Evolutionary conservation across 176 grass and related monocot species (phyloP), one percentile per base, ranked within the genome.

Genomic region (Phragmites australis): DNA sequence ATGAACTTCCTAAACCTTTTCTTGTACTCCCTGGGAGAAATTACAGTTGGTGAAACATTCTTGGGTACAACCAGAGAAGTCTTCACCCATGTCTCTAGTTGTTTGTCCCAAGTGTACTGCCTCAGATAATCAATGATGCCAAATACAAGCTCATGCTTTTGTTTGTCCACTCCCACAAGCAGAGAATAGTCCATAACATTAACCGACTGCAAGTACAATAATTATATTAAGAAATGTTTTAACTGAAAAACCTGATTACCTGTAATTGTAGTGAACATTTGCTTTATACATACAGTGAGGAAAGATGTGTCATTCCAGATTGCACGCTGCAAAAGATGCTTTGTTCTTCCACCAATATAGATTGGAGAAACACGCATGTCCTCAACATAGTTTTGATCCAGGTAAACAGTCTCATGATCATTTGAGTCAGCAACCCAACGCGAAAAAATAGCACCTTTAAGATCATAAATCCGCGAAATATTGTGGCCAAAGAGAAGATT

Each of bases 271-370:
- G 32, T 2, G 14, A 89, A 74, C 18, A 87, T 44, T 18, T 66
- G 34, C 34, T 75, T 73, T 64, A 86, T 81, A 94, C 91, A 77
- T 94, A 94, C 94, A 70, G 94, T 94, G 44, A 97, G 94, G 55
- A 94, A 97, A 85, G 94, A 57, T 56, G 94, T 94, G 75, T 97
- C 94, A 65, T 97, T 97, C 94, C 94, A 97, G 77, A 97, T 94
- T 84, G 94, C 94, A 10, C 94, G 89, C 71, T 97, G 94, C 68
- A 97, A 77, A 50, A 97, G 89, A 83, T 97, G 91, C 23, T 97
- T 97, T 29, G 85, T 97, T 87, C 87, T 92, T 66, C 92, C 95
- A 70, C 95, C 92, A 63, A 97, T 87, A 83, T 97, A 97, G 74
- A 97, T 92, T 48, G 95, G 95, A 69, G 95, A 94, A 41, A 89